Conservation (phyloP, 192 early-diverging fungal genomes). For the Coemansia sp. region DNA sequence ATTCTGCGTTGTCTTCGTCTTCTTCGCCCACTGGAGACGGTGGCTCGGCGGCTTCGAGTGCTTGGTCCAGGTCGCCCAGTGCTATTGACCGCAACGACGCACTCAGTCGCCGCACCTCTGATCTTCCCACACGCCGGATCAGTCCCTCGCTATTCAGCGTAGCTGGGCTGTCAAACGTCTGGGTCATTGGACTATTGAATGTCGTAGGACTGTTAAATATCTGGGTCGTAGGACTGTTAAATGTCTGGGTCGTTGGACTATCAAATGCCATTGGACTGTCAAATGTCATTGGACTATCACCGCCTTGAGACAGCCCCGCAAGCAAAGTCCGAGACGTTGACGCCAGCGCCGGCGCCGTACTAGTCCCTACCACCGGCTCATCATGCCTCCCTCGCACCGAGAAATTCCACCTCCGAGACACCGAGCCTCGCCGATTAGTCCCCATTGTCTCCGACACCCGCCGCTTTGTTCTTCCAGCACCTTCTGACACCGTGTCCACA, state of each 20-base stretch:
- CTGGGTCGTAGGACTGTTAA: too few species aligned
- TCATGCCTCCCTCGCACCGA: conserved; percentile 15
- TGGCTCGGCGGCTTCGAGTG: background rate
- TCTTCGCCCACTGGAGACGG: conserved; percentile 7
- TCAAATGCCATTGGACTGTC: too few species aligned
- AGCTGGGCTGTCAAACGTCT: too few species aligned
- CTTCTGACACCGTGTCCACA: background rate
- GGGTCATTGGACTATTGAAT: too few species aligned
- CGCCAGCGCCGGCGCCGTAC: conserved; percentile 15
- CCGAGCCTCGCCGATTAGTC: background rate
- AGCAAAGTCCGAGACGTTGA: background rate
- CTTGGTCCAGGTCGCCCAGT: conserved; percentile 18
- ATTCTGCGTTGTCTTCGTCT: background rate
- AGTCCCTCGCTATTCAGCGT: too few species aligned
- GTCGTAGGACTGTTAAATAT: too few species aligned
- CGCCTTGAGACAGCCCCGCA: background rate
- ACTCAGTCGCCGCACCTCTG: conserved; percentile 49
- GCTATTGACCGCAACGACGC: conserved; percentile 48
- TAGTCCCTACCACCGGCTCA: conserved; percentile 29
- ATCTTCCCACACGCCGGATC: conserved; percentile 5
- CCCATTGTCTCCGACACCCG: background rate
- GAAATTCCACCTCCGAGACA: conserved; percentile 21
- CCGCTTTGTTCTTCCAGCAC: background rate
- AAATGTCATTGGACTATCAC: too few species aligned
- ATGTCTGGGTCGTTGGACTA: too few species aligned